Evolutionary conservation across 306 rosid genomes (phyloP).

Genomic region (Dalbergia oliveri): DNA sequence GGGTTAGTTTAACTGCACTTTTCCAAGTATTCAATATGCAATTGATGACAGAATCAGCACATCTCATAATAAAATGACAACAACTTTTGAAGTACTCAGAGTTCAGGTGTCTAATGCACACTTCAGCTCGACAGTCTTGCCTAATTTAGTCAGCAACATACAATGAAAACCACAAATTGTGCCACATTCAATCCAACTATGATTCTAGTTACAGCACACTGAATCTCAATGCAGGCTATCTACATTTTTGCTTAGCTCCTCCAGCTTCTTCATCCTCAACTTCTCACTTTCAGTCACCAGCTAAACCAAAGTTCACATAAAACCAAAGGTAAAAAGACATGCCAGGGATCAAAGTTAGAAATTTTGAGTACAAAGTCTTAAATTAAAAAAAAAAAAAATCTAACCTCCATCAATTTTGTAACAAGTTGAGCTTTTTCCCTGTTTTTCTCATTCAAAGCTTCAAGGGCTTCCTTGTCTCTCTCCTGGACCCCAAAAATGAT

Average conservation of each 20-base stretch:
- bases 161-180: constrained; percentile 49
- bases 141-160: constrained; percentile 51
- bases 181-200: constrained; percentile 30
- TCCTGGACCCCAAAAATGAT: constrained; percentile 60
- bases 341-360: constrained; percentile 13
- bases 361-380: background rate
- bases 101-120: constrained; percentile 34
- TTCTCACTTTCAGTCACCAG: constrained; percentile 83
- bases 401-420: constrained; percentile 80
- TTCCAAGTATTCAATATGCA: constrained; percentile 27
- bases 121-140: constrained; percentile 8
- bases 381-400: background rate
- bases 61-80: constrained; percentile 37
- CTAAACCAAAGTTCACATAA: constrained; percentile 40
- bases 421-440: constrained; percentile 86
- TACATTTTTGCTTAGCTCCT: constrained; percentile 90
- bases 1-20: constrained; percentile 25
- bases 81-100: constrained; percentile 32
- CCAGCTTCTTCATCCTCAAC: constrained; percentile 98
- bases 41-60: constrained; percentile 42
- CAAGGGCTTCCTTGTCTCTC: constrained; percentile 94
- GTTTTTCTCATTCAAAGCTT: constrained; percentile 93
- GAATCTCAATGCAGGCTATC: constrained; percentile 66
- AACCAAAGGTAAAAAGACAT: background rate
- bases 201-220: constrained; percentile 59